Base-by-base conservation (phyloP, 768 basidiomycete genomes). In the Amanita rimosa region DNA sequence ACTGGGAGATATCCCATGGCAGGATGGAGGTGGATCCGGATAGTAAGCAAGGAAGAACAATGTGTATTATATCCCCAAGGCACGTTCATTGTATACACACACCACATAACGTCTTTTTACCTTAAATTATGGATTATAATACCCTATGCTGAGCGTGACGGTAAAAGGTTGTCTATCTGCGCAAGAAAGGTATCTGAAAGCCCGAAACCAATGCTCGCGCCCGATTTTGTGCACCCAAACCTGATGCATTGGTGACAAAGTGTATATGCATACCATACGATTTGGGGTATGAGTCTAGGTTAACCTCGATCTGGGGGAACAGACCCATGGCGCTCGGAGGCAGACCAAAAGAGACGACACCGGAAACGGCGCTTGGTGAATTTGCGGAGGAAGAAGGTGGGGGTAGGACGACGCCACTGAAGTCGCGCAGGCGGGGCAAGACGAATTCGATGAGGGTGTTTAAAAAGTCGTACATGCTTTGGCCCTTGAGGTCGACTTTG, bases 231-330 rank as follows among this genome's bases (percentile, higher is more conserved):
- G 94, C 94, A 10, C 90, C 90, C n/a, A 81, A 65, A 0, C 95
- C 95, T 39, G 72, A 71, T 4, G 88, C 86, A 60, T 85, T 91
- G 17, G 95, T 97, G 50, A 93, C 74, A 61, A 95, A 93, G 62
- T 94, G 88, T 33, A 99, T 81, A 60, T 97, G 88, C 78, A 99
- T 89, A 16, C 95, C 95, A 58, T 83, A 84, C 40, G 78, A 62
- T 54, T 77, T 78, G 4, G 92, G 90, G 62, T 97, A 99, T 24
- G 86, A 67, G 59, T 97, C 94, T 37, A 85, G 64, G 62, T 96
- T 96, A 64, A 92, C 83, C 67, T 98, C 95, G 49, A 98, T 85
- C 67, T 95, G 89, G 1, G 95, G 95, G 72, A 97, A 99, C 57
- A 94, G 74, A 6, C 75, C 81, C 76, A 99, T 84, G 0, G 94